Evolutionary conservation across 139 green algal genomes (phyloP).

Genomic region (Micractinium sp.): DNA sequence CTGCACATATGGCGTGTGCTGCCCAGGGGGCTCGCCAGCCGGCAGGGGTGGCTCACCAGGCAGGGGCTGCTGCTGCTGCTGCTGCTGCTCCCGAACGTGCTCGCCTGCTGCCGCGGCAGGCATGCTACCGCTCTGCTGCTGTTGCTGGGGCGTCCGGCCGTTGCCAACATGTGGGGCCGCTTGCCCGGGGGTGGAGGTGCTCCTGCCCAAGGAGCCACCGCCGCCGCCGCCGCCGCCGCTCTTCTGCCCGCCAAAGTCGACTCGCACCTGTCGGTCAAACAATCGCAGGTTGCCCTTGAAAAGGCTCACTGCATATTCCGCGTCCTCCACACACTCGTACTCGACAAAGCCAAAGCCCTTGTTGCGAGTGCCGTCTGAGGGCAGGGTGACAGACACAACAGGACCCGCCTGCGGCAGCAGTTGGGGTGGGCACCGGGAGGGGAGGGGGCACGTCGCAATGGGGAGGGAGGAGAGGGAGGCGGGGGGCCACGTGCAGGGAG

Average conservation of each 20-base stretch:
- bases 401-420: slow-evolving; percentile 28
- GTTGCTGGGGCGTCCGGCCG: not conserved
- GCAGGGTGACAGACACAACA: slow-evolving; percentile 11
- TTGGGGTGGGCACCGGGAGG: not conserved
- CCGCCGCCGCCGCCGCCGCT: too few relatives aligned
- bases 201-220: not conserved
- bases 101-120: not conserved
- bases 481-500: too few relatives aligned
- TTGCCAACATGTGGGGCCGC: not conserved
- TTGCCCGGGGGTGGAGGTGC: not conserved
- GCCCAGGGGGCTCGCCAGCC: too few relatives aligned
- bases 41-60: too few relatives aligned
- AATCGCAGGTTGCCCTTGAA: slow-evolving; percentile 20
- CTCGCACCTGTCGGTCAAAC: not conserved
- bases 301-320: slow-evolving; percentile 26
- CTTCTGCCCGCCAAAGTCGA: slow-evolving; percentile 19
- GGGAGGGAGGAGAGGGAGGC: too few relatives aligned
- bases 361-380: not conserved
- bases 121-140: not conserved
- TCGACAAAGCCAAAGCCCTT: slow-evolving; percentile 38
- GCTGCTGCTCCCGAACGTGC: not conserved
- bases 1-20: too few relatives aligned
- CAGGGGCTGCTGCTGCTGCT: slow-evolving; percentile 1
- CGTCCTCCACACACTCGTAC: slow-evolving; percentile 25
- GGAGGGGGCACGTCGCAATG: too few relatives aligned